Conservation (phyloP, 2,329 filamentous ascomycete species). For the Diaporthe citriasiana region DNA sequence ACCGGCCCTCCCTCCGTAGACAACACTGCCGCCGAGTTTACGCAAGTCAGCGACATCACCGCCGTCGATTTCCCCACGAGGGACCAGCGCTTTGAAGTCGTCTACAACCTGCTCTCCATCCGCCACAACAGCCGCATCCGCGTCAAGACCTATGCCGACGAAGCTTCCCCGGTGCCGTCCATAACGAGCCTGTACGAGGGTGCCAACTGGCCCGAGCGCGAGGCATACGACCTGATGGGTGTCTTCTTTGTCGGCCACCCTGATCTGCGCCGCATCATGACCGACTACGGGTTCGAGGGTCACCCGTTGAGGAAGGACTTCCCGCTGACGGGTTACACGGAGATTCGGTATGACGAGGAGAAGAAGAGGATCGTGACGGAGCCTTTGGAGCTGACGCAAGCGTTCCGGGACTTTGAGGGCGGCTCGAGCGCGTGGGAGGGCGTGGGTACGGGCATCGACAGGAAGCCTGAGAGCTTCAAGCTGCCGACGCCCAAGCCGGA, state of each 20-base stretch:
- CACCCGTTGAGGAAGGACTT: slow-evolving; percentile 98
- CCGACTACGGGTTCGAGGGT: slow-evolving; percentile 98
- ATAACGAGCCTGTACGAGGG: slow-evolving; percentile 90
- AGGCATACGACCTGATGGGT: slow-evolving; percentile 97
- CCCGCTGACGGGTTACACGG: slow-evolving; percentile 96
- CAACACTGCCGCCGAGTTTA: slow-evolving; percentile 98
- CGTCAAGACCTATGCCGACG: slow-evolving; percentile 98
- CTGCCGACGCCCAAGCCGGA: slow-evolving; percentile 96
- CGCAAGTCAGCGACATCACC: slow-evolving; percentile 91
- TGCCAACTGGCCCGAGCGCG: slow-evolving; percentile 98
- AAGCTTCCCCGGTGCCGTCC: slow-evolving; percentile 92
- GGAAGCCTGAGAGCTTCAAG: slow-evolving; percentile 90
- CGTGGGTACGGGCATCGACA: slow-evolving; percentile 77
- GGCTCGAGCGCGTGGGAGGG: slow-evolving; percentile 80
- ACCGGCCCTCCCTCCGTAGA: slow-evolving; percentile 60
- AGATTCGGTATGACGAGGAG: slow-evolving; percentile 98
- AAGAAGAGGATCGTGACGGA: slow-evolving; percentile 99
- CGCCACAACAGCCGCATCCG: slow-evolving; percentile 97
- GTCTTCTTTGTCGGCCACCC: slow-evolving; percentile 97
- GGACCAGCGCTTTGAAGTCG: slow-evolving; percentile 95
- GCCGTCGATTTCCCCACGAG: slow-evolving; percentile 96
- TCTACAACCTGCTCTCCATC: slow-evolving; percentile 97
- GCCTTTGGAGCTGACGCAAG: slow-evolving; percentile 96
- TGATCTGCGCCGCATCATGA: slow-evolving; percentile 97
- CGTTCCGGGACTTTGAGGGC: slow-evolving; percentile 98